Conservation (phyloP, 495 filamentous ascomycete species). For the Rusavskia elegans region DNA sequence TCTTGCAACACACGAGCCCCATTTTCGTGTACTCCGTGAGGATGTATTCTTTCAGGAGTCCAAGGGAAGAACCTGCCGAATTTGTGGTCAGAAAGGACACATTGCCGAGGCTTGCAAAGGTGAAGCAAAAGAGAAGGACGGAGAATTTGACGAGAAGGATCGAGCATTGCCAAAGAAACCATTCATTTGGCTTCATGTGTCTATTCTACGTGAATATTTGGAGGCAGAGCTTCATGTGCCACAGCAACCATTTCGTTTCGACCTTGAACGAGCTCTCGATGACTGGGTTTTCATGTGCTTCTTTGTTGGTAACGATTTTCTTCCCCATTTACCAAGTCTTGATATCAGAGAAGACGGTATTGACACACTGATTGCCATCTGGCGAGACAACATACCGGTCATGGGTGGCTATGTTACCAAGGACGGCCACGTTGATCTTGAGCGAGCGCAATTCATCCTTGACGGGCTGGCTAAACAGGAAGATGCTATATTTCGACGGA, state of each 20-base stretch:
- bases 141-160: slow-evolving; percentile 74
- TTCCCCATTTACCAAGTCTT: slow-evolving; percentile 88
- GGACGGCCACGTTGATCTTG: slow-evolving; percentile 80
- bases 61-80: slow-evolving; percentile 59
- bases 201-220: slow-evolving; percentile 82
- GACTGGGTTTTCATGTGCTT: slow-evolving; percentile 99
- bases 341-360: slow-evolving; percentile 97
- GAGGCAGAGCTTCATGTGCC: slow-evolving; percentile 75
- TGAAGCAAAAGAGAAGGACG: slow-evolving; percentile 66
- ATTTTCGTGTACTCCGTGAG: slow-evolving; percentile 93
- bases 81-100: slow-evolving; percentile 87
- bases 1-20: slow-evolving; percentile 89
- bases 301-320: slow-evolving; percentile 98
- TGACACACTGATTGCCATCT: slow-evolving; percentile 86
- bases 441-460: slow-evolving; percentile 75
- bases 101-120: slow-evolving; percentile 70
- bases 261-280: slow-evolving; percentile 91
- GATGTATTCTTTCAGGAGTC: slow-evolving; percentile 89
- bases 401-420: slow-evolving; percentile 95
- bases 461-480: slow-evolving; percentile 86
- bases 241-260: slow-evolving; percentile 61
- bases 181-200: slow-evolving; percentile 97
- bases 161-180: slow-evolving; percentile 57
- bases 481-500: slow-evolving; percentile 78
- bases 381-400: slow-evolving; percentile 75